Evolutionary conservation across 441 rosid genomes (phyloP).

Genomic region (Dalechampia spathulata): DNA sequence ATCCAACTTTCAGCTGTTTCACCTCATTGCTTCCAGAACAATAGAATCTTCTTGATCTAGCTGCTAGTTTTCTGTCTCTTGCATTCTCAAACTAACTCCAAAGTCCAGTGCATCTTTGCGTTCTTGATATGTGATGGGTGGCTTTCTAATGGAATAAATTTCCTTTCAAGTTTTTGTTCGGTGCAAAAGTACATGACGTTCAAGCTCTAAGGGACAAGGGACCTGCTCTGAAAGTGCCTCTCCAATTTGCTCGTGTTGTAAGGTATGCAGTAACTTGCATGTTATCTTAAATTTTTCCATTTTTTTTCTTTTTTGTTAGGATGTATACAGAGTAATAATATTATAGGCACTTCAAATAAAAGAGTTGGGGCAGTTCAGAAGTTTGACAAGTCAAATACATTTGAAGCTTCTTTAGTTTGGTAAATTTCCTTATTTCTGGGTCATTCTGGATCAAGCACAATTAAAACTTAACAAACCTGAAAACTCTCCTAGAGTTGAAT

Average conservation of each 20-base stretch:
- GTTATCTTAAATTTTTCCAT: too few species aligned
- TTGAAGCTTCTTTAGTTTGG: neutral
- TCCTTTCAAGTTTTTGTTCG: constrained; percentile 37
- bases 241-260: constrained; percentile 47
- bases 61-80: neutral
- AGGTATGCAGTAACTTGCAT: constrained; percentile 17
- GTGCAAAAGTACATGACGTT: constrained; percentile 37
- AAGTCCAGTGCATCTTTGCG: neutral
- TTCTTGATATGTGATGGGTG: neutral
- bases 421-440: neutral
- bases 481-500: too few species aligned
- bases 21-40: neutral
- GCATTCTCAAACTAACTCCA: neutral
- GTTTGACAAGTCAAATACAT: neutral
- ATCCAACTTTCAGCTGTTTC: neutral
- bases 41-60: neutral
- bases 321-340: too few species aligned
- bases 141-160: constrained; percentile 11
- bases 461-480: neutral
- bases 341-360: neutral
- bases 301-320: too few species aligned
- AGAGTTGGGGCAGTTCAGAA: neutral
- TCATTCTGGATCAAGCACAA: neutral
- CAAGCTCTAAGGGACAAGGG: constrained; percentile 33
- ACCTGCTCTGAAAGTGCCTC: constrained; percentile 29